These are phyloP conservation scores for Entomortierella parvispora DNA, from an alignment of 192 early-diverging fungal species.

Conservation along the genomic window DNA sequence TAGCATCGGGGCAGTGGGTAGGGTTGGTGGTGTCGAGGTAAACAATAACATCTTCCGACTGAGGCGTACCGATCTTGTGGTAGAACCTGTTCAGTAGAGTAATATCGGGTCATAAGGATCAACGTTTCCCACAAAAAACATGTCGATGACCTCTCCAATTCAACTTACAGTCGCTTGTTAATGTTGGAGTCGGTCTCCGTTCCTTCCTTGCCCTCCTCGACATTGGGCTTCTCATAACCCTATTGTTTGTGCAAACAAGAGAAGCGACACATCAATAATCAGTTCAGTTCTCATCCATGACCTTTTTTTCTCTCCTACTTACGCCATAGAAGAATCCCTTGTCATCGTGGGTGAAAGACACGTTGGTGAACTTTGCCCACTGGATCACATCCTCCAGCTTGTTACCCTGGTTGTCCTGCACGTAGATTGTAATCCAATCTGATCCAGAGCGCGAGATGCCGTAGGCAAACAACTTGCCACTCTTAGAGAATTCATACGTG, in stretches of 20 bases:
- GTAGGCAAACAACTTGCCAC: constrained; percentile 66
- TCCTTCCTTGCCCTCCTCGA: constrained; percentile 6
- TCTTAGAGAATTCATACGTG: constrained; percentile 62
- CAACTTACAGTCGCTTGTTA: constrained; percentile 15
- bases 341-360: constrained; percentile 72
- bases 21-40: constrained; percentile 60
- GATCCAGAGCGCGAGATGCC: constrained; percentile 61
- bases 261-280: too few relatives aligned
- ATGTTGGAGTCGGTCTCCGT: constrained; percentile 14
- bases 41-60: constrained; percentile 64
- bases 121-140: neutral
- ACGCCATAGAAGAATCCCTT: constrained; percentile 72
- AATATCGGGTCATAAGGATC: too few relatives aligned
- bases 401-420: constrained; percentile 29
- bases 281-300: too few relatives aligned
- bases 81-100: too few relatives aligned
- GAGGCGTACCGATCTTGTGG: constrained; percentile 63
- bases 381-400: constrained; percentile 43
- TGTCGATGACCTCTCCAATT: neutral
- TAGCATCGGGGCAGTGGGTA: constrained; percentile 25
- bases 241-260: neutral
- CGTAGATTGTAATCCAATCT: constrained; percentile 72
- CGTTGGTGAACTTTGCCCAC: constrained; percentile 66
- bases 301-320: neutral
- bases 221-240: constrained; percentile 15